Percentiles rank a stretch among this genome's conserved stretches.
Conservation (phyloP, 495 filamentous ascomycete genomes). For the Hyaloscypha variabilis region DNA sequence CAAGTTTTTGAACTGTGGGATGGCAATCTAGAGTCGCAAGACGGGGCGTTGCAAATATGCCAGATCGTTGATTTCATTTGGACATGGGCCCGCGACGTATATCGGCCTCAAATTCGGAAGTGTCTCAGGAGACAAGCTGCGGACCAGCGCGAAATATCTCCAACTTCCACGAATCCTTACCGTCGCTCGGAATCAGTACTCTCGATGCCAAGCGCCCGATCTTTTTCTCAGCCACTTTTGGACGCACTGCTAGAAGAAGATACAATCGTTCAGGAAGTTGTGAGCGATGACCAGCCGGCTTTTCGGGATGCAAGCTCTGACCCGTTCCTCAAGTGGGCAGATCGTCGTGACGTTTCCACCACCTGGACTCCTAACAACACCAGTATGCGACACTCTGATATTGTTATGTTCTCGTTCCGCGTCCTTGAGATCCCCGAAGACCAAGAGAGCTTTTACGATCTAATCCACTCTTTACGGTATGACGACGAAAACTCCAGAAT, state of each 20-base stretch:
- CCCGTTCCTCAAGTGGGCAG: slow-evolving; percentile 14
- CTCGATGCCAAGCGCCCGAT: neutral
- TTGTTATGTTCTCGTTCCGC: slow-evolving; percentile 17
- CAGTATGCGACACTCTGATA: slow-evolving; percentile 16
- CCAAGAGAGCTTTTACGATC: slow-evolving; percentile 8
- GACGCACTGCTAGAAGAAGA: slow-evolving; percentile 3
- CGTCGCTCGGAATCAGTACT: slow-evolving; percentile 8
- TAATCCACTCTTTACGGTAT: slow-evolving; percentile 8
- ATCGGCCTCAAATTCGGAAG: slow-evolving; percentile 13
- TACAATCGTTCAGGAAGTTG: neutral
- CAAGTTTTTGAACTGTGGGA: slow-evolving; percentile 6
- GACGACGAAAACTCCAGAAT: slow-evolving; percentile 2
- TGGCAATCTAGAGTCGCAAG: slow-evolving; percentile 11
- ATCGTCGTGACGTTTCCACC: slow-evolving; percentile 1
- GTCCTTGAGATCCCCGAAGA: slow-evolving; percentile 13
- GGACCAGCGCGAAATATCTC: slow-evolving; percentile 3
- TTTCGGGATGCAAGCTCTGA: slow-evolving; percentile 9
- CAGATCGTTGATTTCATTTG: slow-evolving; percentile 21
- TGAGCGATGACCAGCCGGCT: neutral
- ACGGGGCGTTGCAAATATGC: slow-evolving; percentile 14
- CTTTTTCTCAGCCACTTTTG: slow-evolving; percentile 5
- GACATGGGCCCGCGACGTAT: slow-evolving; percentile 17
- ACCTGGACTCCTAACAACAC: neutral
- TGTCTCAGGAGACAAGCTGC: neutral
- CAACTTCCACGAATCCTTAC: slow-evolving; percentile 7